Percentiles rank a stretch among this genome's conserved stretches.
Conservation (phyloP, 805 yeast species). For the Suhomyces emberorum region DNA sequence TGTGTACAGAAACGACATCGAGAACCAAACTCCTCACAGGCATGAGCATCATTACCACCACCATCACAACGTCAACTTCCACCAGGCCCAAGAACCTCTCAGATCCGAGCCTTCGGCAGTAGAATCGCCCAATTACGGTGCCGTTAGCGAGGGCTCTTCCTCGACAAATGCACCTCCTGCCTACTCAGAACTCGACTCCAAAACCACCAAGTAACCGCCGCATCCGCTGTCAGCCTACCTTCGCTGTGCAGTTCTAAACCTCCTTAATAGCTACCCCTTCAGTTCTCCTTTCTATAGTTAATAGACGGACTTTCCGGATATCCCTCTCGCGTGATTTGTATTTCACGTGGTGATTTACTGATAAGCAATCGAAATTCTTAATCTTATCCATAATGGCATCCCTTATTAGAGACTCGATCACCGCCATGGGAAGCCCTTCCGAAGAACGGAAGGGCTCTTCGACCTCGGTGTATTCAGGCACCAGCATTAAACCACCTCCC, state of each 20-base stretch:
- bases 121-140: slow-evolving; percentile 23
- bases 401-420: background rate
- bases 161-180: slow-evolving; percentile 25
- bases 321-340: background rate
- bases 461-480: background rate
- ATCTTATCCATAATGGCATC: background rate
- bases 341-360: too few species aligned
- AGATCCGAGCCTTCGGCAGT: slow-evolving; percentile 10
- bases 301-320: background rate
- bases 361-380: background rate
- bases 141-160: slow-evolving; percentile 19
- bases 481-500: background rate
- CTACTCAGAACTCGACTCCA: slow-evolving; percentile 26
- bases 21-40: slow-evolving; percentile 20
- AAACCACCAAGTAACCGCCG: too few species aligned
- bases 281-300: background rate
- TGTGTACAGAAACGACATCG: slow-evolving; percentile 35
- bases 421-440: background rate
- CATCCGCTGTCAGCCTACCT: too few species aligned
- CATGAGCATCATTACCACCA: slow-evolving; percentile 19
- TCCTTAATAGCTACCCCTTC: background rate
- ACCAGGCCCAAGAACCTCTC: slow-evolving; percentile 7
- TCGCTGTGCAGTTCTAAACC: too few species aligned
- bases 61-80: slow-evolving; percentile 19
- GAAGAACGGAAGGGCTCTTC: background rate